Evolutionary conservation across 768 basidiomycete species (phyloP).

Genomic region (Boletus subcaerulescens): DNA sequence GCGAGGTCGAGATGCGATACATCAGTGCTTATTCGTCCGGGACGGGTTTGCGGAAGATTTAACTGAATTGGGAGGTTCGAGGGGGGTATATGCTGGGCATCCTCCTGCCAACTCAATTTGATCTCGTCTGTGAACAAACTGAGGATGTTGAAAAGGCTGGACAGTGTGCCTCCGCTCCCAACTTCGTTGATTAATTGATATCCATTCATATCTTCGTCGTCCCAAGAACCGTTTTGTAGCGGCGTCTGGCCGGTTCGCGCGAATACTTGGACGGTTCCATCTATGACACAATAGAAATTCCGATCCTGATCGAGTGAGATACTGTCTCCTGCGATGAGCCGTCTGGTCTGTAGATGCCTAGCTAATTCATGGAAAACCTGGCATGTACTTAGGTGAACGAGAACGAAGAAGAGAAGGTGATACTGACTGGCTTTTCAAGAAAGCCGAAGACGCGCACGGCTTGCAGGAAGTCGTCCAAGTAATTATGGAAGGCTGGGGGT

Average conservation of each 20-base stretch:
- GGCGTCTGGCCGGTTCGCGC: constrained; percentile 61
- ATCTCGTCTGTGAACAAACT: constrained; percentile 95
- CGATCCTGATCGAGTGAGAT: constrained; percentile 88
- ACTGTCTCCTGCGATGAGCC: constrained; percentile 95
- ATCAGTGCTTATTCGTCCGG: constrained; percentile 55
- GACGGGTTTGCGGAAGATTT: constrained; percentile 26
- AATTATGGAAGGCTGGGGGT: constrained; percentile 85
- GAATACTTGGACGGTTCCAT: constrained; percentile 95
- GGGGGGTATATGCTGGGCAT: constrained; percentile 29
- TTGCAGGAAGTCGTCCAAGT: constrained; percentile 94
- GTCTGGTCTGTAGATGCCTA: constrained; percentile 89
- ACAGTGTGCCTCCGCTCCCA: constrained; percentile 90
- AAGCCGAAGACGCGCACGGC: constrained; percentile 98
- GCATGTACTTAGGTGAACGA: background rate
- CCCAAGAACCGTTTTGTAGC: constrained; percentile 60
- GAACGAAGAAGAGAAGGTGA: background rate
- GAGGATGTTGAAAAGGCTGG: constrained; percentile 94
- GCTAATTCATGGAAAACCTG: constrained; percentile 97
- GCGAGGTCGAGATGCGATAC: constrained; percentile 57
- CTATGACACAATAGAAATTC: constrained; percentile 97
- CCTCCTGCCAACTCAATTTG: constrained; percentile 88
- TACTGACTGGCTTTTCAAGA: constrained; percentile 85
- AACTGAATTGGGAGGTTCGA: constrained; percentile 22
- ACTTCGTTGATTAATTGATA: constrained; percentile 97
- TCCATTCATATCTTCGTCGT: constrained; percentile 88